Evolutionary conservation across 75 land plant genomes (phyloP), one percentile per base, ranked within the genome.

Genomic region (Sequoia sempervirens): DNA sequence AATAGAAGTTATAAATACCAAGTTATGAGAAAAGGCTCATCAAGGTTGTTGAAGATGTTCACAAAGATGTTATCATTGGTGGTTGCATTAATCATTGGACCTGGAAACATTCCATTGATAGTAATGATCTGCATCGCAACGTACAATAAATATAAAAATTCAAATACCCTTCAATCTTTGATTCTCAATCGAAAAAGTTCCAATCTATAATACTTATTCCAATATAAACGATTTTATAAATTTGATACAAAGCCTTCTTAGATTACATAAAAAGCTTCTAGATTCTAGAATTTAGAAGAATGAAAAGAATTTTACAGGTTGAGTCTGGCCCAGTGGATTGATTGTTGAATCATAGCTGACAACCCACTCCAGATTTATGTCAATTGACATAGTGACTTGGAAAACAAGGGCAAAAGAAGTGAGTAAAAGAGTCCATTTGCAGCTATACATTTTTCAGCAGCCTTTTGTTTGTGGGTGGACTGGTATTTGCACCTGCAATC

Each of bases 41-140:
- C 91, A 3, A 90, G 84, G 64, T 84, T 83, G 84, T 90, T 90
- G 90, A 47, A 83, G 20, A 90, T 75, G 45, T 85, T 90, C 70
- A 90, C 83, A 20, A 72, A 61, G 30, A 90, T n/a, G 45, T 85
- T 84, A 84, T 90, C 79, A 43, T 90, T 90, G n/a, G 91, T 90
- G 13, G 87, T 88, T 20, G 91, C 52, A 15, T 90, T 73, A 40
- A 90, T 83, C 17, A 82, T 80, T 9, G 91, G 91, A 28, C 91
- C 91, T 2, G 91, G 91, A 36, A 90, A 90, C 54, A 85, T 84
- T 10, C 85, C 90, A 68, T 90, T 90, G 14, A 90, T 88, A 34
- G 87, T 84, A 20, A 90, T 85, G 70, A 93, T 93, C 89, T 90
- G 86, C 36, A 32, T 70, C 17, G 0, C 26, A 70, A 30, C 53